Percentiles rank a stretch among this genome's conserved stretches.
These are phyloP conservation scores for Monosporascus sp. DNA, from an alignment of 2,329 filamentous ascomycete genomes.

Conservation along the genomic window DNA sequence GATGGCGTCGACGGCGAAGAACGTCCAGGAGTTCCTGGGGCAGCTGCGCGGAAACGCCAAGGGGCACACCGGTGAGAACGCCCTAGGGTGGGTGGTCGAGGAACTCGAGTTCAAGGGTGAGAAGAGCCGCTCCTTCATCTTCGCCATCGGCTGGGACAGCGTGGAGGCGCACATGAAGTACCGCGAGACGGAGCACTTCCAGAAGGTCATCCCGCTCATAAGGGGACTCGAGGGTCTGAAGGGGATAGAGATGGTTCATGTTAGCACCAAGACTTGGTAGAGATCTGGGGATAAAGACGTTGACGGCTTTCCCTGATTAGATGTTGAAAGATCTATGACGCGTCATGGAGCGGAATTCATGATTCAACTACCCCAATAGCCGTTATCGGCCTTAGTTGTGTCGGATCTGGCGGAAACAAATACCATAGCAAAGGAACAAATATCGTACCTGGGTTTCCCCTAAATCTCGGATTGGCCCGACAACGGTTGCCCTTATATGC, in stretches of 20 bases:
- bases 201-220: conserved; percentile 7
- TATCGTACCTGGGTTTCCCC: no score
- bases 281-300: no score
- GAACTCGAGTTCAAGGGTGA: conserved; percentile 11
- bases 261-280: conserved; percentile 7
- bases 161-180: conserved; percentile 11
- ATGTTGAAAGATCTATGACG: no score
- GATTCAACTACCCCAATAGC: no score
- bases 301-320: no score
- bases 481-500: no score
- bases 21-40: conserved; percentile 3
- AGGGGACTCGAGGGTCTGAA: conserved; percentile 8
- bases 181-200: conserved; percentile 11
- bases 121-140: conserved; percentile 10
- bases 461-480: no score
- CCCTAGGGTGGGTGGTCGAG: conserved; percentile 17
- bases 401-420: no score
- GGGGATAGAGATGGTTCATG: conserved; percentile 12
- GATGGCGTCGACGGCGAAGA: neutral
- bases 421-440: no score
- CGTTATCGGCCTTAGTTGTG: no score
- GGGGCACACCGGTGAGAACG: conserved; percentile 10
- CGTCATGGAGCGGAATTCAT: no score
- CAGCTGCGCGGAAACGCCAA: neutral
- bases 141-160: conserved; percentile 17